A percentile compares a stretch with the other conserved stretches of the same genome.
Conservation (phyloP, 1,139 yeast species). For the Kodamaea ohmeri region DNA sequence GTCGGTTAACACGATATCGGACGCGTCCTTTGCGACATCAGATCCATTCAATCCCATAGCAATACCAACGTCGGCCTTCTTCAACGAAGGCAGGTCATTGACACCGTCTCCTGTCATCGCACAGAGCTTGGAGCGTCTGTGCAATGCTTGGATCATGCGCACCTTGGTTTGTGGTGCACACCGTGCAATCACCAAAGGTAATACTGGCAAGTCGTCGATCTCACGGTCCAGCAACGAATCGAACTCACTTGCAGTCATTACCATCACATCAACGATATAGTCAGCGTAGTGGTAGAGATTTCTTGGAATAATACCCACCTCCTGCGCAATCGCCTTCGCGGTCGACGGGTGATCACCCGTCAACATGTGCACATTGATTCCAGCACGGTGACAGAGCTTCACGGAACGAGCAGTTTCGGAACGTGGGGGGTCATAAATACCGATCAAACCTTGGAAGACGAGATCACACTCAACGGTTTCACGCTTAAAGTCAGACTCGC, state of each 20-base stretch:
- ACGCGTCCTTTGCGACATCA: conserved; percentile 59
- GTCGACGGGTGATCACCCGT: conserved; percentile 57
- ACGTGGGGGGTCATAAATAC: conserved; percentile 56
- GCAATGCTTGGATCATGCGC: conserved; percentile 48
- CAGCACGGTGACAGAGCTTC: conserved; percentile 47
- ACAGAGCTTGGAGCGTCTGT: conserved; percentile 39
- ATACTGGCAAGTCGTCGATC: conserved; percentile 33
- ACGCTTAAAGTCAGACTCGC: conserved; percentile 13
- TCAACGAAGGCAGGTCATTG: conserved; percentile 38
- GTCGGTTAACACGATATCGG: conserved; percentile 53
- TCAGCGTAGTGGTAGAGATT: conserved; percentile 37
- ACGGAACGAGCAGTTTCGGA: conserved; percentile 48
- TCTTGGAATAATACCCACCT: conserved; percentile 48
- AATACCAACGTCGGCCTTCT: conserved; percentile 40
- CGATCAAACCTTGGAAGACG: conserved; percentile 48
- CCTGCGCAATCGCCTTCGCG: conserved; percentile 52
- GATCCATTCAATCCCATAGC: conserved; percentile 49
- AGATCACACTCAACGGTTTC: conserved; percentile 33
- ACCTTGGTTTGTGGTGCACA: conserved; percentile 57
- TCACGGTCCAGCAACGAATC: conserved; percentile 31
- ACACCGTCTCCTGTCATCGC: conserved; percentile 44
- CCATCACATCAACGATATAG: conserved; percentile 35
- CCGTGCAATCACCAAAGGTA: conserved; percentile 44
- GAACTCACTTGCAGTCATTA: conserved; percentile 49
- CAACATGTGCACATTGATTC: conserved; percentile 51